A percentile compares a stretch with the other conserved stretches of the same genome.
phyloP scores from a whole-genome alignment of 495 filamentous ascomycete species.

The Aspergillus nanangensis region DNA sequence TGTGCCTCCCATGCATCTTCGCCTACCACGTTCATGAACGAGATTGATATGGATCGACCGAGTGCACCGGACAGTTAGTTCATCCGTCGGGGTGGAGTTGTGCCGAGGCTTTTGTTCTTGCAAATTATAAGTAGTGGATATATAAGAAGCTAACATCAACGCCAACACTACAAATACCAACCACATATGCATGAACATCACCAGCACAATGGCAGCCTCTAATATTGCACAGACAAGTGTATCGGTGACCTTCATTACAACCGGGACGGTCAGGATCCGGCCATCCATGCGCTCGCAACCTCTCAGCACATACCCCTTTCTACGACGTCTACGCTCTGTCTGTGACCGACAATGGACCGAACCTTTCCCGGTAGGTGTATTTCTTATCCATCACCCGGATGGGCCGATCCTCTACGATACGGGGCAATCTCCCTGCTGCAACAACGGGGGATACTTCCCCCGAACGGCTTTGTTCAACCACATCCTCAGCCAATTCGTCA shows the following conservation, averaged over 20 bases:
- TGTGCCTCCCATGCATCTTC: too few relatives aligned
- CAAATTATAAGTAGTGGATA: too few relatives aligned
- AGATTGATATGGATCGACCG: too few relatives aligned
- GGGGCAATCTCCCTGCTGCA: conserved; percentile 25
- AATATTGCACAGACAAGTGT: too few relatives aligned
- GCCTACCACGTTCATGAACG: too few relatives aligned
- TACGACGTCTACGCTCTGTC: conserved; percentile 22
- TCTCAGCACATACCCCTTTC: conserved; percentile 6
- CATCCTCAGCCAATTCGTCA: conserved; percentile 13
- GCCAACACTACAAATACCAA: too few relatives aligned
- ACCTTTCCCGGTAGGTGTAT: conserved; percentile 21
- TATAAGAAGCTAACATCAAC: too few relatives aligned
- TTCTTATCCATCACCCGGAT: conserved; percentile 25
- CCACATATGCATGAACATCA: too few relatives aligned
- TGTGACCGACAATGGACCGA: conserved; percentile 20
- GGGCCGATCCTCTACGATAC: conserved; percentile 29
- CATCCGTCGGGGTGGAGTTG: too few relatives aligned
- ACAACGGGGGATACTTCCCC: conserved; percentile 22
- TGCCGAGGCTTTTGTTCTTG: too few relatives aligned
- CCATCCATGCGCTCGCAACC: conserved; percentile 24
- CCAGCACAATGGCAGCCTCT: too few relatives aligned
- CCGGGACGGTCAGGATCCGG: conserved; percentile 18
- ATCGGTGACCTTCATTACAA: conserved; percentile 19
- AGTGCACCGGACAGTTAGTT: too few relatives aligned
- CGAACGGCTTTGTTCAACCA: conserved; percentile 10